These are phyloP conservation scores for Davidsoniella neocaledoniae DNA, from an alignment of 2,329 filamentous ascomycete species.

Conservation along the genomic window DNA sequence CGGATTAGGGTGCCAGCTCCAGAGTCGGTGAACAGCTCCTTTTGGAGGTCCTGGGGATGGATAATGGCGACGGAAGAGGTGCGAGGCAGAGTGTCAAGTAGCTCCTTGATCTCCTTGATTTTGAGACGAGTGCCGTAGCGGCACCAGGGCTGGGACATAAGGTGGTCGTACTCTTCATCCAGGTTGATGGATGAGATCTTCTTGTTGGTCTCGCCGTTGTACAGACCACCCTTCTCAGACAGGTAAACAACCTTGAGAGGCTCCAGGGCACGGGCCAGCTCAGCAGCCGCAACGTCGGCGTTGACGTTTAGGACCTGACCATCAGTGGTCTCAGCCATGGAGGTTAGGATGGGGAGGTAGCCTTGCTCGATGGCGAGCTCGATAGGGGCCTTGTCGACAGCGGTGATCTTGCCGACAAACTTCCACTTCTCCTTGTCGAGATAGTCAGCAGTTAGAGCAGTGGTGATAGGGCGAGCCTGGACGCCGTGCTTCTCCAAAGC, in stretches of 20 bases:
- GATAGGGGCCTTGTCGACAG: slow-evolving; percentile 79
- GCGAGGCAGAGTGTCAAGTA: slow-evolving; percentile 73
- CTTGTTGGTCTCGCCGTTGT: slow-evolving; percentile 81
- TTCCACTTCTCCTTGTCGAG: slow-evolving; percentile 94
- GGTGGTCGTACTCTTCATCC: slow-evolving; percentile 83
- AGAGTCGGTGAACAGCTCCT: slow-evolving; percentile 91
- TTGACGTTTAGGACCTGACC: slow-evolving; percentile 95
- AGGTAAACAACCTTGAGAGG: slow-evolving; percentile 96
- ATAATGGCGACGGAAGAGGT: slow-evolving; percentile 96
- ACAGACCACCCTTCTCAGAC: slow-evolving; percentile 93
- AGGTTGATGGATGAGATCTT: slow-evolving; percentile 97
- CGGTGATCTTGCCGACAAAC: slow-evolving; percentile 85
- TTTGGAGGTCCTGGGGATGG: slow-evolving; percentile 86
- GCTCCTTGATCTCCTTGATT: slow-evolving; percentile 93
- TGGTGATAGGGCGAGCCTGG: slow-evolving; percentile 73
- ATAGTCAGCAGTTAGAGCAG: slow-evolving; percentile 86
- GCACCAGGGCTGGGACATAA: slow-evolving; percentile 92
- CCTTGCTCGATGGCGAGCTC: slow-evolving; percentile 81
- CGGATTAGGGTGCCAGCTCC: slow-evolving; percentile 87
- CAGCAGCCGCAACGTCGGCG: slow-evolving; percentile 87
- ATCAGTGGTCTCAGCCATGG: slow-evolving; percentile 84
- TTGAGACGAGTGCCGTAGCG: slow-evolving; percentile 88
- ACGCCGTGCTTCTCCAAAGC: slow-evolving; percentile 81
- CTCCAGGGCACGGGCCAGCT: slow-evolving; percentile 74
- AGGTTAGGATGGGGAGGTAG: slow-evolving; percentile 84